These are phyloP conservation scores for Colletotrichum simmondsii DNA, from an alignment of 2,329 filamentous ascomycete species.

Conservation along the genomic window DNA sequence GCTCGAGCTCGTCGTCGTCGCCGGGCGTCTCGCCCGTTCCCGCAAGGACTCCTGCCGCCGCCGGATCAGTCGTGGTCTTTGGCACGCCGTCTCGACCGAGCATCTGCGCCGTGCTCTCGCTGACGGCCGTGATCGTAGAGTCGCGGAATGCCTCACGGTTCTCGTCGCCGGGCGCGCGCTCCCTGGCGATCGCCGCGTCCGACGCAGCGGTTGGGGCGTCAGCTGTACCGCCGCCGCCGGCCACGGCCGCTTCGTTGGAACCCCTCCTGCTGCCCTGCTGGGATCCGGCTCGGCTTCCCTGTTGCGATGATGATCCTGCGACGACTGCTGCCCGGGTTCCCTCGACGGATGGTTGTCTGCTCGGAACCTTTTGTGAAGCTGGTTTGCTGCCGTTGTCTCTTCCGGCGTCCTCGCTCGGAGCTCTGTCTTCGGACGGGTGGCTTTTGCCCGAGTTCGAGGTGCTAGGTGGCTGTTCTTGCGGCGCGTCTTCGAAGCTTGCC, in stretches of 20 bases:
- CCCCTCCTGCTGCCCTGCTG: slow-evolving; percentile 20
- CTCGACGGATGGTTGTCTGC: slow-evolving; percentile 17
- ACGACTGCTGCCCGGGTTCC: not conserved
- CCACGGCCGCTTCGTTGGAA: slow-evolving; percentile 11
- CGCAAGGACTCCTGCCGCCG: slow-evolving; percentile 17
- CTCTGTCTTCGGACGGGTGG: slow-evolving; percentile 22
- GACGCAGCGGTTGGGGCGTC: slow-evolving; percentile 16
- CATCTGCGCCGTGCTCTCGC: slow-evolving; percentile 27
- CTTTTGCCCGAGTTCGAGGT: slow-evolving; percentile 1
- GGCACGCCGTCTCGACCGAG: slow-evolving; percentile 18
- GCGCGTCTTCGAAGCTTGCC: slow-evolving; percentile 30
- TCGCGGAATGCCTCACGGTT: slow-evolving; percentile 29
- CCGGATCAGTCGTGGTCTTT: slow-evolving; percentile 27
- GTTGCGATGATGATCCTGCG: slow-evolving; percentile 5
- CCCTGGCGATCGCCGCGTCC: not conserved
- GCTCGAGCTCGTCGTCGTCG: slow-evolving; percentile 28
- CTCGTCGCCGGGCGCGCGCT: slow-evolving; percentile 25
- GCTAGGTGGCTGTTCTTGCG: slow-evolving; percentile 19
- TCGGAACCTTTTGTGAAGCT: slow-evolving; percentile 10
- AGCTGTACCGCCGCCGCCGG: slow-evolving; percentile 13
- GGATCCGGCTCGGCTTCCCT: not conserved
- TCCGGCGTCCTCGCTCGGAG: slow-evolving; percentile 6
- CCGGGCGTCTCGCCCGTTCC: slow-evolving; percentile 13
- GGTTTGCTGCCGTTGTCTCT: not conserved
- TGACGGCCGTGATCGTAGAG: slow-evolving; percentile 29